Evolutionary conservation across 106 monocot genomes (phyloP), one percentile per base, ranked within the genome.

Genomic region (Ottelia alismoides): DNA sequence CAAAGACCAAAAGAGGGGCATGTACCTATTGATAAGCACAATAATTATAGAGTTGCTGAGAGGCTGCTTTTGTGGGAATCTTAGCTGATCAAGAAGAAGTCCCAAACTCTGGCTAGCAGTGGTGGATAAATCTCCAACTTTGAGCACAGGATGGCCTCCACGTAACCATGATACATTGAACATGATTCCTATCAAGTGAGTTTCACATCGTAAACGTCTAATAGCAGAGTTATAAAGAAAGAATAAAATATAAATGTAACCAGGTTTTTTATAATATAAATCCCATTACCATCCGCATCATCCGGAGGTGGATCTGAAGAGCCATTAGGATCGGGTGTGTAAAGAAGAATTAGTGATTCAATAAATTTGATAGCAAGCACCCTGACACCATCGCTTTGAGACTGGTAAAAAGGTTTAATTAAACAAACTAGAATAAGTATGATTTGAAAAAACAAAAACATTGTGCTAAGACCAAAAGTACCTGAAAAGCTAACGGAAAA

Each of bases 81-180:
- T 81, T 45, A 96, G 96, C 61, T 89, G 89, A 55, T 89, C 96
- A 52, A 96, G 96, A 53, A 96, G 56, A 27, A 77, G 52, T 47
- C 79, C 66, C 71, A 96, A 70, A 55, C 79, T 88, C 61, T 96
- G 78, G 74, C 82, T 73, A 10, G 96, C 84, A 70, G 84, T 85
- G 30, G 67, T 79, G 6, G 85, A 73, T 45, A 96, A 56, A 56
- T 96, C 89, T 53, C 89, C 81, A 58, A 79, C 71, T 76, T 79
- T 82, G 31, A 96, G 76, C 54, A 82, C 51, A 54, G 85, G 74
- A 70, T 96, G 89, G 43, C 84, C 81, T 21, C 85, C 84, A 54
- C 70, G 76, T 31, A 96, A 52, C 96, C 96, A 96, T 47, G 96
- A 89, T 66, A 89, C 67, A 51, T 74, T 85, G 62, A 96, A 89